Evolutionary conservation across 495 filamentous ascomycete genomes (phyloP).

Genomic region (Bacidia rubella): DNA sequence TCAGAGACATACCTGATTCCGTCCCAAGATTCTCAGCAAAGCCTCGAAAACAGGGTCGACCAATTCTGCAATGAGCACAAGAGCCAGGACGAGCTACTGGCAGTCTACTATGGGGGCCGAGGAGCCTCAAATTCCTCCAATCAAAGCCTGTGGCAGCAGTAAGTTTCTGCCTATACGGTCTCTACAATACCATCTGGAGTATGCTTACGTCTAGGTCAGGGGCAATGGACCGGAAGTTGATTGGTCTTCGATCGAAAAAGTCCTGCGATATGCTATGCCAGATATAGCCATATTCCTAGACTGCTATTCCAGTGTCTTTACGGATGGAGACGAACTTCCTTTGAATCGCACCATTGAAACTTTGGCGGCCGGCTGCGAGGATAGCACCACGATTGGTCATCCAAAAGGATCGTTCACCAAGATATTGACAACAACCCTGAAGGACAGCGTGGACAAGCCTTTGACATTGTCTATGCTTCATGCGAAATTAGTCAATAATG

Average conservation of each 20-base stretch:
- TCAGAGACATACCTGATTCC: conserved; percentile 39
- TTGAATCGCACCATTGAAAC: conserved; percentile 18
- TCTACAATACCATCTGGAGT: too few relatives aligned
- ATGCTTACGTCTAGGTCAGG: too few relatives aligned
- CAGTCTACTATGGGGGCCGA: conserved; percentile 43
- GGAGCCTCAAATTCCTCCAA: conserved; percentile 36
- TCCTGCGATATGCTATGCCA: conserved; percentile 37
- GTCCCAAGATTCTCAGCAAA: conserved; percentile 34
- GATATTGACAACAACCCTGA: conserved; percentile 14
- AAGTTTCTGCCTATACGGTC: too few relatives aligned
- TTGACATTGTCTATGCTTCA: background rate
- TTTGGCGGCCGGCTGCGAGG: conserved; percentile 21
- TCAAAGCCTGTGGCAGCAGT: conserved; percentile 41
- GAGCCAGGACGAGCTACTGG: conserved; percentile 32
- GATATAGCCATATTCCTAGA: conserved; percentile 41
- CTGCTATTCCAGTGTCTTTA: conserved; percentile 25
- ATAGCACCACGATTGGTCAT: conserved; percentile 12
- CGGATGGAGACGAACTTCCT: too few relatives aligned
- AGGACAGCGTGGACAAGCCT: background rate
- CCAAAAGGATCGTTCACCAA: conserved; percentile 20
- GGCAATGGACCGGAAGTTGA: conserved; percentile 12
- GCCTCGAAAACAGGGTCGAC: conserved; percentile 34
- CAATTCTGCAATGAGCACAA: conserved; percentile 38
- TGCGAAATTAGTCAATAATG: background rate
- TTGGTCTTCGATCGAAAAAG: conserved; percentile 41